Evolutionary conservation across 2,329 filamentous ascomycete species (phyloP), one percentile per base, ranked within the genome.

Genomic region (Colletotrichum euphorbiae): DNA sequence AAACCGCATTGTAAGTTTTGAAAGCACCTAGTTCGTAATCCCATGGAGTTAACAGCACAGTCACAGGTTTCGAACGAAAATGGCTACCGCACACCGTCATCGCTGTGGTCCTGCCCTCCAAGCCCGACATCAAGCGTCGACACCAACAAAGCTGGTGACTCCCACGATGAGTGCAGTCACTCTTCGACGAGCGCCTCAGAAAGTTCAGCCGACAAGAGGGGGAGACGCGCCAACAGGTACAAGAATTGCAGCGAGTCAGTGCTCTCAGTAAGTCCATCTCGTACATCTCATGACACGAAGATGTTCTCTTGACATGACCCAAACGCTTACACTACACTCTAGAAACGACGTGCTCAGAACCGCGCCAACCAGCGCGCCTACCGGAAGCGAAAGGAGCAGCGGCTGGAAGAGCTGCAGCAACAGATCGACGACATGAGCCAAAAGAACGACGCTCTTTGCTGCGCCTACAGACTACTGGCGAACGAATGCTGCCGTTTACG

Each of bases 161-260:
- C 54, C 11, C 31, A 42, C 15, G 64, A 70, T 57, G 61, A 67
- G 13, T 57, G 15, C 55, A 59, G 55, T 19, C 38, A 65, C 31
- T 64, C 66, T 21, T 48, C 66, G 19, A 45, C 56, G 19, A 58
- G 52, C 24, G 28, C 52, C 4, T 42, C 58, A 13, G 62, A 69
- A 31, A 57, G 38, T n/a, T 31, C 48, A 13, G 28, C 33, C 31
- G 42, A 33, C n/a, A 31, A 54, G 33, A 70, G 62, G 57, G 50
- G 56, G 40, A 51, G 64, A n/a, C 61, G 69, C 24, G 45, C 56
- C 19, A 67, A 61, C 52, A 64, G 66, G n/a, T 69, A 69, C 43
- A 70, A 70, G 52, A 65, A 70, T 43, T 70, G 69, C 69, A 70
- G 51, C 61, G 69, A 70, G 48, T 33, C 60, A 7, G 66, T 66